Percentiles rank a stretch among this genome's conserved stretches.
Conservation (phyloP, 768 basidiomycete species). For the Psilocybe subaeruginosa region DNA sequence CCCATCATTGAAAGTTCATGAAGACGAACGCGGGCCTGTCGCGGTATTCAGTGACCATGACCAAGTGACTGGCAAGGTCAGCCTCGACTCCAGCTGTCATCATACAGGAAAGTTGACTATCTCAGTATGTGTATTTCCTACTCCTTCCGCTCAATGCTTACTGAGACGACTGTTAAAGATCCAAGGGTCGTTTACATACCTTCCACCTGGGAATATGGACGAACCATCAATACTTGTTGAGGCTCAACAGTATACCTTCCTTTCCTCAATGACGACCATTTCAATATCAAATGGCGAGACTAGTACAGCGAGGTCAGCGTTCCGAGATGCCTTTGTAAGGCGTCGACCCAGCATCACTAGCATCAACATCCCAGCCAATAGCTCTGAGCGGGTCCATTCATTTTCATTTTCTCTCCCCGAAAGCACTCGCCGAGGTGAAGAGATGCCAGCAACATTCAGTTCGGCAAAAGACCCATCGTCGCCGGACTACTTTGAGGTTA, state of each 20-base stretch:
- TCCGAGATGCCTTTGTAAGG: constrained; percentile 46
- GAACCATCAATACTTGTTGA: constrained; percentile 20
- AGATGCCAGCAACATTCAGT: constrained; percentile 64
- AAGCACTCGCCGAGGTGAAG: constrained; percentile 51
- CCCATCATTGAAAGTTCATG: constrained; percentile 56
- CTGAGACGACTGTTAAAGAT: constrained; percentile 41
- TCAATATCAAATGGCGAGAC: constrained; percentile 39
- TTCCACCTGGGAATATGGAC: constrained; percentile 28
- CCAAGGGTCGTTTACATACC: constrained; percentile 62
- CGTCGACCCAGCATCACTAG: constrained; percentile 49
- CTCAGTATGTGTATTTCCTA: constrained; percentile 40
- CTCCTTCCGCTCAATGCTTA: neutral
- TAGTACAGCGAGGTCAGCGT: constrained; percentile 36
- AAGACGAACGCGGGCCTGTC: constrained; percentile 33
- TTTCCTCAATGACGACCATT: constrained; percentile 47
- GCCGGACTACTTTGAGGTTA: constrained; percentile 39
- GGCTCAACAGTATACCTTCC: constrained; percentile 49
- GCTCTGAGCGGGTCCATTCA: constrained; percentile 42
- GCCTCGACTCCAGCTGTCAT: constrained; percentile 53
- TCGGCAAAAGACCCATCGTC: constrained; percentile 33
- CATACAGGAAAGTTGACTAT: constrained; percentile 61
- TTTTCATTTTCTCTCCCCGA: constrained; percentile 64
- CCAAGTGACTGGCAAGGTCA: constrained; percentile 60
- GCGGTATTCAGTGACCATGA: constrained; percentile 67
- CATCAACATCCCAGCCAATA: constrained; percentile 32